phyloP scores from a whole-genome alignment of 2,329 filamentous ascomycete species.

The Fusarium sarcochroum region DNA sequence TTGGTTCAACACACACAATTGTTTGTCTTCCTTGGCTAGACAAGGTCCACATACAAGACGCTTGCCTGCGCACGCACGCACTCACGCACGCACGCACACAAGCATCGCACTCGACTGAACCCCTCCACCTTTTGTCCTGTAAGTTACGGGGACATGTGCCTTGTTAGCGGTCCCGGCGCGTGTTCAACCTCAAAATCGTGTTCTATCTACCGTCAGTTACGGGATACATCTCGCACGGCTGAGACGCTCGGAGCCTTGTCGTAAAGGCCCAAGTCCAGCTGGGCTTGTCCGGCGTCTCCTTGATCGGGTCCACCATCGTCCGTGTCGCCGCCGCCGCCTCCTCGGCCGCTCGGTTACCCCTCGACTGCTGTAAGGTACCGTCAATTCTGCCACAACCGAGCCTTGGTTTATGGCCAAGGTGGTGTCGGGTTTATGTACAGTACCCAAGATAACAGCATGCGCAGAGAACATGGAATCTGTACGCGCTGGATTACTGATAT shows the following conservation, averaged over 20 bases:
- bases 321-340: constrained; percentile 30
- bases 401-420: constrained; percentile 10
- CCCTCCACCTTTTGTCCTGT: constrained; percentile 20
- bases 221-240: constrained; percentile 9
- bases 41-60: constrained; percentile 22
- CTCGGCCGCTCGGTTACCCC: constrained; percentile 34
- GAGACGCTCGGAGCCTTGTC: constrained; percentile 13
- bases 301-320: constrained; percentile 33
- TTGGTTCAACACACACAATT: constrained; percentile 6
- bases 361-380: constrained; percentile 44
- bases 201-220: constrained; percentile 1
- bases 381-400: constrained; percentile 25
- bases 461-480: not conserved
- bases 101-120: constrained; percentile 21
- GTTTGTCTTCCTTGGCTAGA: constrained; percentile 20
- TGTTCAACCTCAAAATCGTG: constrained; percentile 16
- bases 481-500: not conserved
- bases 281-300: constrained; percentile 29
- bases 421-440: constrained; percentile 11
- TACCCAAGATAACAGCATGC: not conserved
- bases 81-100: constrained; percentile 9
- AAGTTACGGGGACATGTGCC: constrained; percentile 8
- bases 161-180: constrained; percentile 25
- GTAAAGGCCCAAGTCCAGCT: constrained; percentile 22
- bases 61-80: constrained; percentile 10